Conservation (phyloP, 163 green algal species). For the Scenedesmus sp. region DNA sequence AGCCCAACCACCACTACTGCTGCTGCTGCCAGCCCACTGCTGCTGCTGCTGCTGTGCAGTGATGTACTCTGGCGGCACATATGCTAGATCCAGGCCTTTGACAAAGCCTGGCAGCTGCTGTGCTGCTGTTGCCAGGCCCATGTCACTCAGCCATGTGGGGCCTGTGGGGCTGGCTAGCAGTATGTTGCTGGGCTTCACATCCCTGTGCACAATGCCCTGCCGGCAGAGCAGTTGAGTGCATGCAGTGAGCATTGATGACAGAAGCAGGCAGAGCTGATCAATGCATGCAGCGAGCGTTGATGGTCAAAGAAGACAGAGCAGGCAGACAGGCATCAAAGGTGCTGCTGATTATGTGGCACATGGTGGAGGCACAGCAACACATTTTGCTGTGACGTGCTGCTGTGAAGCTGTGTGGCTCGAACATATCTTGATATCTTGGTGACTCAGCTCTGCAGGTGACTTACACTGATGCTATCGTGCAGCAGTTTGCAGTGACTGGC, state of each 20-base stretch:
- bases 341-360: too few relatives aligned
- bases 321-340: too few relatives aligned
- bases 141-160: constrained; percentile 16
- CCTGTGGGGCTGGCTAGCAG: constrained; percentile 77
- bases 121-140: constrained; percentile 1
- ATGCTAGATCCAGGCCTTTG: constrained; percentile 18
- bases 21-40: background rate
- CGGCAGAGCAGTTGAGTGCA: background rate
- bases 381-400: too few relatives aligned
- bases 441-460: background rate
- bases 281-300: background rate
- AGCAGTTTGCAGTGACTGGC: too few relatives aligned
- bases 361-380: too few relatives aligned
- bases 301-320: too few relatives aligned
- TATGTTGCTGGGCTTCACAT: constrained; percentile 96
- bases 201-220: constrained; percentile 80
- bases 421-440: background rate
- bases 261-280: too few relatives aligned
- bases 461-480: too few relatives aligned
- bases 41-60: background rate
- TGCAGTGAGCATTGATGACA: background rate
- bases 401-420: too few relatives aligned
- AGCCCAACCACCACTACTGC: background rate
- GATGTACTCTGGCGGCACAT: constrained; percentile 33
- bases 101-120: constrained; percentile 29